These are phyloP conservation scores for Claviceps maximensis DNA, from an alignment of 2,329 filamentous ascomycete genomes.

Conservation along the genomic window DNA sequence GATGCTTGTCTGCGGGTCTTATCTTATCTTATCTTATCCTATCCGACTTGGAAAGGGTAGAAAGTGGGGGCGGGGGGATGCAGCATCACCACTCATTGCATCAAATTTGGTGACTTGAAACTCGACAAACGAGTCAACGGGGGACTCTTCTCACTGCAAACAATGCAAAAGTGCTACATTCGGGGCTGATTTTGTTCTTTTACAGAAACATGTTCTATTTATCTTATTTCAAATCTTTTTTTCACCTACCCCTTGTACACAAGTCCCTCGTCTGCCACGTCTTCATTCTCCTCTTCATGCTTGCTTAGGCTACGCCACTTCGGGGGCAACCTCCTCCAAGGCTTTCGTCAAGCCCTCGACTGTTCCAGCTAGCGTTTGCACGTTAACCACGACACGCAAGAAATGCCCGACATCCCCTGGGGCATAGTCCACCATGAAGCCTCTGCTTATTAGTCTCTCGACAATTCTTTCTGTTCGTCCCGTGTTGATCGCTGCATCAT, in stretches of 20 bases:
- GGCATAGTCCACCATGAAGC: conserved; percentile 51
- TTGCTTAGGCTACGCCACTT: conserved; percentile 5
- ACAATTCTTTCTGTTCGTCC: conserved; percentile 35
- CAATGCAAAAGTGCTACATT: not conserved
- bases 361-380: conserved; percentile 38
- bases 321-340: conserved; percentile 32
- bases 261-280: no score
- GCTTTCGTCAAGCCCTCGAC: conserved; percentile 40
- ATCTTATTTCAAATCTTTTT: not conserved
- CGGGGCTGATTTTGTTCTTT: not conserved
- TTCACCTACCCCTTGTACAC: no score
- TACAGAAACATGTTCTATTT: not conserved
- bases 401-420: conserved; percentile 42
- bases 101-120: not conserved
- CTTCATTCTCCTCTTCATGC: not conserved
- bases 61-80: not conserved
- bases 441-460: conserved; percentile 31
- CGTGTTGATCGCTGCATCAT: conserved; percentile 32
- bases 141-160: not conserved
- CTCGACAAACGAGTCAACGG: not conserved
- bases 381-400: conserved; percentile 47
- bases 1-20: not conserved
- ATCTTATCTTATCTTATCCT: not conserved
- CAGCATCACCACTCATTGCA: not conserved
- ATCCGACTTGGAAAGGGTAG: not conserved